A percentile compares a stretch with the other conserved stretches of the same genome.
phyloP scores from a whole-genome alignment of 2,329 filamentous ascomycete species.

The Alternaria triticina region DNA sequence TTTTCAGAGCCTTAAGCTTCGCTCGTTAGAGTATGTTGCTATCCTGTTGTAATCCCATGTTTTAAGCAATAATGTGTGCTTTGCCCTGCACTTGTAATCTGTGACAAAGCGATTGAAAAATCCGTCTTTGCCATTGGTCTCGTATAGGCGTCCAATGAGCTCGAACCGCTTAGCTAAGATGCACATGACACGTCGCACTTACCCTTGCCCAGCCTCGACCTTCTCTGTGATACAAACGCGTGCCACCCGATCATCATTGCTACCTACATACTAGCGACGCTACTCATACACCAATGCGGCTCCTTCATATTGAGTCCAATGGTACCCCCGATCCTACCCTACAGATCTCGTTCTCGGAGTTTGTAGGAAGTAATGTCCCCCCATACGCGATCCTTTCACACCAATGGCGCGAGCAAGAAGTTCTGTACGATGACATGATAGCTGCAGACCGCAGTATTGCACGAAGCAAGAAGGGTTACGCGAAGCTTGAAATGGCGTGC shows the following conservation, averaged over 20 bases:
- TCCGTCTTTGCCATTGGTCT: not conserved
- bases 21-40: too few relatives aligned
- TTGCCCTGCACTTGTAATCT: too few relatives aligned
- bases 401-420: constrained; percentile 8
- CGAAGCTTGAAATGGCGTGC: not conserved
- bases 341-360: not conserved
- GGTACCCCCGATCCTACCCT: not conserved
- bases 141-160: not conserved
- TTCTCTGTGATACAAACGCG: not conserved
- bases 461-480: not conserved
- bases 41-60: too few relatives aligned
- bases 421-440: constrained; percentile 2
- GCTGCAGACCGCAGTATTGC: not conserved
- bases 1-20: too few relatives aligned
- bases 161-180: not conserved
- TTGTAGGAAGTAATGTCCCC: constrained; percentile 2
- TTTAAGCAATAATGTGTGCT: too few relatives aligned
- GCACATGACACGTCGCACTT: not conserved
- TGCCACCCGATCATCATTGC: not conserved
- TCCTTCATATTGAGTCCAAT: not conserved
- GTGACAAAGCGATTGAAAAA: too few relatives aligned
- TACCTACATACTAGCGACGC: not conserved
- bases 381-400: constrained; percentile 18
- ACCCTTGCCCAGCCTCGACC: not conserved
- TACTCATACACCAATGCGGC: not conserved